Evolutionary conservation across 2,329 filamentous ascomycete species (phyloP).

Genomic region (Aaosphaeria arxii): DNA sequence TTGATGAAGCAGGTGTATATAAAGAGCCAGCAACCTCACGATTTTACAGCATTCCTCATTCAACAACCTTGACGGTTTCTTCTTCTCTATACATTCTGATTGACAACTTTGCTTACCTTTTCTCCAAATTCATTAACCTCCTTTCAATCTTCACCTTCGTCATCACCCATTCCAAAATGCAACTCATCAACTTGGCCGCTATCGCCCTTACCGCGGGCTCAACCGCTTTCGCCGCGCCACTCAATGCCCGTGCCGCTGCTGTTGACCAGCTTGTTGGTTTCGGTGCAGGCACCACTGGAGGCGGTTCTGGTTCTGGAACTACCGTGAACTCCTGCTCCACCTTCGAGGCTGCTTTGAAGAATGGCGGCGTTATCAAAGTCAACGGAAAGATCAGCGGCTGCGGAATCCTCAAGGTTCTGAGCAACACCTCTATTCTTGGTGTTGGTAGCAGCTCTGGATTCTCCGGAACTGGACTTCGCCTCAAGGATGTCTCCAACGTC

Average conservation of each 20-base stretch:
- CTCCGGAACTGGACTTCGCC: slow-evolving; percentile 50
- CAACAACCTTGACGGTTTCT: background rate
- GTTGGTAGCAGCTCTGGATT: slow-evolving; percentile 42
- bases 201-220: slow-evolving; percentile 24
- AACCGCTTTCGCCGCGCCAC: slow-evolving; percentile 16
- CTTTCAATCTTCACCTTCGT: background rate
- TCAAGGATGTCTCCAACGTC: slow-evolving; percentile 56
- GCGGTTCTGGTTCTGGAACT: slow-evolving; percentile 53
- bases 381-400: slow-evolving; percentile 28
- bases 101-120: background rate
- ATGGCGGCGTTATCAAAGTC: slow-evolving; percentile 32
- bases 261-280: slow-evolving; percentile 42
- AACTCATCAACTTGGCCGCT: slow-evolving; percentile 21
- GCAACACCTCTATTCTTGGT: slow-evolving; percentile 34
- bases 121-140: background rate
- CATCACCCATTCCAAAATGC: slow-evolving; percentile 14
- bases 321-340: slow-evolving; percentile 53
- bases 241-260: slow-evolving; percentile 24
- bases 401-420: slow-evolving; percentile 23
- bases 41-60: background rate
- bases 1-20: background rate
- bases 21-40: background rate
- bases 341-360: slow-evolving; percentile 49
- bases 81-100: background rate
- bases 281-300: slow-evolving; percentile 54